phyloP scores from a whole-genome alignment of 768 basidiomycete genomes.

The Hemileccinum rubropunctum region DNA sequence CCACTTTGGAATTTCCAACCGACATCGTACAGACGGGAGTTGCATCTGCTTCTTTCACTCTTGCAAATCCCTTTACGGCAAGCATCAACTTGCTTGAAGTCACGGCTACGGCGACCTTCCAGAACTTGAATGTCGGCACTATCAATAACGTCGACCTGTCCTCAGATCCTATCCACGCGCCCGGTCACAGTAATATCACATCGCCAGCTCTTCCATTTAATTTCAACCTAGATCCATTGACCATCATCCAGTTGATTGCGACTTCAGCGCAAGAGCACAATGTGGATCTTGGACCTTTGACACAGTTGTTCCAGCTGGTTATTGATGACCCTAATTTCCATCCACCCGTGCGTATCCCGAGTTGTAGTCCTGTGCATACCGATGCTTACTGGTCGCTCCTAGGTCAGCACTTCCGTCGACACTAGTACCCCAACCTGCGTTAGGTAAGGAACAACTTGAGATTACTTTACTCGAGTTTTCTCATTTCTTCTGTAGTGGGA shows the following conservation, averaged over 20 bases:
- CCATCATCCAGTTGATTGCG: conserved; percentile 55
- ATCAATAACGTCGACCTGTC: conserved; percentile 56
- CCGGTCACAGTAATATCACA: conserved; percentile 55
- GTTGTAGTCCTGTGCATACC: not conserved
- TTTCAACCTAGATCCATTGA: conserved; percentile 62
- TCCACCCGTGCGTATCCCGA: conserved; percentile 41
- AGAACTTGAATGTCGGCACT: conserved; percentile 53
- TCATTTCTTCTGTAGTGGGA: conserved; percentile 42
- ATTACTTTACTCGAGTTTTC: not conserved
- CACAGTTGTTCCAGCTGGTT: conserved; percentile 53
- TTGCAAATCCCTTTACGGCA: conserved; percentile 71
- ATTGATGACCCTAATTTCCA: conserved; percentile 48
- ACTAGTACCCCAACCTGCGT: conserved; percentile 52
- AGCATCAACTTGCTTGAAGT: conserved; percentile 62
- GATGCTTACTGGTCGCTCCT: not conserved
- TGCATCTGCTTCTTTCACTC: conserved; percentile 53
- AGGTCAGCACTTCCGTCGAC: conserved; percentile 58
- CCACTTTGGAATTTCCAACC: conserved; percentile 57
- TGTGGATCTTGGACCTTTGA: conserved; percentile 61
- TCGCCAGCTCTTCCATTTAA: conserved; percentile 57
- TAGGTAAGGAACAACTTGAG: conserved; percentile 37
- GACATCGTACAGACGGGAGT: conserved; percentile 61
- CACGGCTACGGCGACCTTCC: conserved; percentile 52
- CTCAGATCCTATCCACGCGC: conserved; percentile 54
- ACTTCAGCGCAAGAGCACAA: conserved; percentile 49